Conservation (phyloP, 73 alveolate species). For the Diophrys sp. region DNA sequence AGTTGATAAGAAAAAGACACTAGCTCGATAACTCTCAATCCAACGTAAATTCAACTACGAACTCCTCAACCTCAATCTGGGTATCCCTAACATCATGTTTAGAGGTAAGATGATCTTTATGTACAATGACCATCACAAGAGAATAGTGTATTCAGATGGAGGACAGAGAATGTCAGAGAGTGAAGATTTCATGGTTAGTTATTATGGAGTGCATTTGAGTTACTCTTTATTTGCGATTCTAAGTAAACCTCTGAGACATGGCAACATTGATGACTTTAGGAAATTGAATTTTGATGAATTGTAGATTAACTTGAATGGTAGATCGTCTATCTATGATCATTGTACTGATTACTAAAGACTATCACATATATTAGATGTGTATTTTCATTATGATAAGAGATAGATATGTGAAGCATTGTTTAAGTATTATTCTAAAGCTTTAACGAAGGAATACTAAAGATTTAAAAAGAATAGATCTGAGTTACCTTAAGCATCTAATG, state of each 20-base stretch:
- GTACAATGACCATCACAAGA: background rate
- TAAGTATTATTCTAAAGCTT: no score
- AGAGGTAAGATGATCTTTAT: background rate
- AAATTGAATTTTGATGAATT: background rate
- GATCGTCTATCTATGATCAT: background rate
- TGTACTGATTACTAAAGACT: background rate
- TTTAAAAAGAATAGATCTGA: background rate
- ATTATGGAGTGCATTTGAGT: background rate
- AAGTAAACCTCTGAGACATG: background rate
- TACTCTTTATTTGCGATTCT: background rate
- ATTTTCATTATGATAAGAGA: background rate
- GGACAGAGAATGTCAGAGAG: background rate
- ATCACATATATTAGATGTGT: background rate
- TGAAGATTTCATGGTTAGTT: background rate
- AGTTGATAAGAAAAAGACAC: background rate
- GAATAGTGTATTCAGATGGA: background rate
- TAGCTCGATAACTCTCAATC: background rate
- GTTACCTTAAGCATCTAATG: no score
- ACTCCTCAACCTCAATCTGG: background rate
- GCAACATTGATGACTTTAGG: background rate
- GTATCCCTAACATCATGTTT: background rate
- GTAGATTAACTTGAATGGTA: background rate
- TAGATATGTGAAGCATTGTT: background rate
- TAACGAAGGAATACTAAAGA: background rate
- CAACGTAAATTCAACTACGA: background rate